phyloP scores from a whole-genome alignment of 805 yeast genomes.

The Candida berthetii region DNA sequence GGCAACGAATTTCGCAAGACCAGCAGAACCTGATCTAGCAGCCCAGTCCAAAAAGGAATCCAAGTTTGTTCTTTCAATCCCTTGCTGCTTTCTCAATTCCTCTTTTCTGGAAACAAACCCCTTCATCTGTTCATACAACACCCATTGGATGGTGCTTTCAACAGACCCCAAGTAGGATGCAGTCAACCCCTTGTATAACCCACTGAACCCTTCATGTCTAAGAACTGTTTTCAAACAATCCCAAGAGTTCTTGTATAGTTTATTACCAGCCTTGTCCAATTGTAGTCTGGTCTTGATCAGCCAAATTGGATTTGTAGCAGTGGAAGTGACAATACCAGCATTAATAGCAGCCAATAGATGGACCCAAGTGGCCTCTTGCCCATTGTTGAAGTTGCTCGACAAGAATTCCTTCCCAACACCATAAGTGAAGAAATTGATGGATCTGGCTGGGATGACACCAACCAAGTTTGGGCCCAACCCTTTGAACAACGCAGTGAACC shows the following conservation, averaged over 20 bases:
- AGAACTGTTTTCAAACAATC: slow-evolving; percentile 75
- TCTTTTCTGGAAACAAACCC: slow-evolving; percentile 50
- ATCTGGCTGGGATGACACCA: slow-evolving; percentile 97
- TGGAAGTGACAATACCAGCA: slow-evolving; percentile 93
- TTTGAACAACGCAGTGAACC: slow-evolving; percentile 79
- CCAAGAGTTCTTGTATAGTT: slow-evolving; percentile 73
- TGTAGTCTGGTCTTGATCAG: slow-evolving; percentile 91
- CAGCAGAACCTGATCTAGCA: slow-evolving; percentile 96
- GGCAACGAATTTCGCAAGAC: slow-evolving; percentile 91
- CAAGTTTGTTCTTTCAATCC: slow-evolving; percentile 30
- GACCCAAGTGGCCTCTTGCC: slow-evolving; percentile 76
- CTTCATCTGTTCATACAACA: slow-evolving; percentile 93
- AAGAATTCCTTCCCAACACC: slow-evolving; percentile 85
- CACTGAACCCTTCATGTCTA: slow-evolving; percentile 69
- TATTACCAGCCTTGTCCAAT: slow-evolving; percentile 65
- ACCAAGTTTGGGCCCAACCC: slow-evolving; percentile 96
- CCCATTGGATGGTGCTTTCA: slow-evolving; percentile 95
- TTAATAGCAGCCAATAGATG: slow-evolving; percentile 81
- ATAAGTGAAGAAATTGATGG: slow-evolving; percentile 93
- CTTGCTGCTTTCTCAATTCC: slow-evolving; percentile 27
- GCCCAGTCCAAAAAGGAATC: slow-evolving; percentile 84
- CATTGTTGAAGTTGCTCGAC: slow-evolving; percentile 60
- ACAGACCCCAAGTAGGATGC: slow-evolving; percentile 93
- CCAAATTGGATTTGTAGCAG: slow-evolving; percentile 98
- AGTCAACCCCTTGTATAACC: slow-evolving; percentile 85